Conservation (phyloP, 352 stramenopile species). For the Pythium brachiatum region DNA sequence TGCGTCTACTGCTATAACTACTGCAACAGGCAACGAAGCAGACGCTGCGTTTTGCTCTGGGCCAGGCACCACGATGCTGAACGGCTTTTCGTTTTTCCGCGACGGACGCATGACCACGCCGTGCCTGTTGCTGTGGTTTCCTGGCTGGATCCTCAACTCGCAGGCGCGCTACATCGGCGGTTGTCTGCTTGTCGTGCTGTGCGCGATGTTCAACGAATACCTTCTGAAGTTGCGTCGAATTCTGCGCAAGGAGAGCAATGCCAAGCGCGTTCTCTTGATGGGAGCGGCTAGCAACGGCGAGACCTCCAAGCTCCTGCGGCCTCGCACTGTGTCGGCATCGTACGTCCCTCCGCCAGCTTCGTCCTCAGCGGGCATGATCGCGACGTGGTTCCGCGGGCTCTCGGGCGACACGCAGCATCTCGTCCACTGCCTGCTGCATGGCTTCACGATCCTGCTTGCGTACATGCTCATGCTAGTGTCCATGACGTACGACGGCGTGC, state of each 20-base stretch:
- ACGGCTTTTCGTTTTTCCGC: conserved; percentile 54
- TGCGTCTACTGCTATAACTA: background rate
- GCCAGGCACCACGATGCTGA: conserved; percentile 70
- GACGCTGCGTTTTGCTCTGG: conserved; percentile 46
- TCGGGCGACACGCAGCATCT: conserved; percentile 47
- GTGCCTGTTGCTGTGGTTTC: conserved; percentile 74
- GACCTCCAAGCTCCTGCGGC: conserved; percentile 42
- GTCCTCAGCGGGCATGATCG: conserved; percentile 27
- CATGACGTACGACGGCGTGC: conserved; percentile 73
- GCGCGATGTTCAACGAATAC: conserved; percentile 74
- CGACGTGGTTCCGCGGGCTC: conserved; percentile 53
- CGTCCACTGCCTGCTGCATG: conserved; percentile 53
- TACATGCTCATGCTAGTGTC: conserved; percentile 83
- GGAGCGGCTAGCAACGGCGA: conserved; percentile 19
- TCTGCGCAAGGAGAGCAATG: conserved; percentile 59
- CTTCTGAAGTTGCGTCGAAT: conserved; percentile 63
- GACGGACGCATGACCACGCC: conserved; percentile 29
- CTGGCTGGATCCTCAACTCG: conserved; percentile 65
- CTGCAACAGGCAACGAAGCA: background rate
- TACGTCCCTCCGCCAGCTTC: background rate
- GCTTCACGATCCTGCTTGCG: conserved; percentile 57
- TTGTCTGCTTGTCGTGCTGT: conserved; percentile 48
- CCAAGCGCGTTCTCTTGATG: conserved; percentile 31
- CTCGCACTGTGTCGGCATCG: conserved; percentile 30
- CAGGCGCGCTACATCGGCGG: conserved; percentile 48